Evolutionary conservation across 805 yeast genomes (phyloP), one percentile per base, ranked within the genome.

Genomic region (Saturnispora hagleri): DNA sequence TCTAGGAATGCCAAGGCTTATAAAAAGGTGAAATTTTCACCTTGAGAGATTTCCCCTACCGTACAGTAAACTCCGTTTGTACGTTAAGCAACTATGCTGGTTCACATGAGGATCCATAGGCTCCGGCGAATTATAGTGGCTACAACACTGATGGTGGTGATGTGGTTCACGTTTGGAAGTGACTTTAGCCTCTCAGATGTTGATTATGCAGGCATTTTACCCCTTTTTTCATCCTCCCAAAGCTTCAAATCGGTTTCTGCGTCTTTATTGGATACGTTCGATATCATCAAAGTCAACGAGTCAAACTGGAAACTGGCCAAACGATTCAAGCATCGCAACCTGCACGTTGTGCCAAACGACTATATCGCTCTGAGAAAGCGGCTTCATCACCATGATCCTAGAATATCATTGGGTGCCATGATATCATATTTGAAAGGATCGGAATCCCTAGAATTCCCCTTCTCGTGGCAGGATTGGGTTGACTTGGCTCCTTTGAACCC

Each of bases 401-500:
- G 51, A 20, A 43, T 49, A 24, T 43, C 51, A 36, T 9, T 49
- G 7, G 42, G 47, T 9, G 51, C 47, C 15, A 40, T 41, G 17
- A 22, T 27, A 10, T 46, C 38, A 33, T 44, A 27, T 20, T 17
- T 49, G 18, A 24, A 46, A 17, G 17, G 10, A n/a, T 10, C 18
- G 1, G 26, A 17, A 7, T n/a, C 38, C 1, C 5, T 7, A 7
- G 47, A 28, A 18, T 28, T 50, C 2, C 70, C 70, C 6, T 78
- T 78, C 55, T 71, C 75, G 48, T 78, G 82, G 82, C 67, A 71
- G 10, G 82, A 78, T 55, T 78, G 82, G 82, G 70, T 73, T 7
- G 81, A 78, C 61, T 57, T 77, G 52, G 65, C 76, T 2, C 52
- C 59, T 13, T 60, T 78, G 45, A 73, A 76, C 53, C 52, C 52